Conservation (phyloP, 1,139 yeast genomes). For the Geotrichum aggregatum region DNA sequence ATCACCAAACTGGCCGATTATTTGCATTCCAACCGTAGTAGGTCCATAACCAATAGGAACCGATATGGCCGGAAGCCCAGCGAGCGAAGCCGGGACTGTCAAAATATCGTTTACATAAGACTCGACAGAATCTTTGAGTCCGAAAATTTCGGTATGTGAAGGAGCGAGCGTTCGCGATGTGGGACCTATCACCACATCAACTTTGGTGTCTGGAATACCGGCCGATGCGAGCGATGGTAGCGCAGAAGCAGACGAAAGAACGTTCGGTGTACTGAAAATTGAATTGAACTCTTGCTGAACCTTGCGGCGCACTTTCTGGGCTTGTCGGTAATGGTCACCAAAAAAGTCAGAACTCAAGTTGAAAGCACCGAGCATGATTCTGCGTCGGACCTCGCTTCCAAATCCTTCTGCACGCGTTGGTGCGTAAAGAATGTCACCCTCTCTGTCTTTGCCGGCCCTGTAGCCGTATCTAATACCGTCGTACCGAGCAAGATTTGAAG, state of each 20-base stretch:
- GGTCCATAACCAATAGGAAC: conserved; percentile 51
- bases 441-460: conserved; percentile 43
- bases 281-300: conserved; percentile 63
- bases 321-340: conserved; percentile 75
- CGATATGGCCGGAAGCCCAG: conserved; percentile 82
- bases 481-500: conserved; percentile 82
- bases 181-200: conserved; percentile 73
- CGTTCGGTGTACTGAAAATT: conserved; percentile 54
- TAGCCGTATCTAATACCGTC: conserved; percentile 87
- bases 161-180: conserved; percentile 65
- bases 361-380: conserved; percentile 82
- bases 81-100: conserved; percentile 86
- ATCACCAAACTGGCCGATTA: conserved; percentile 83
- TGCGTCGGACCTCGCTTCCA: conserved; percentile 76
- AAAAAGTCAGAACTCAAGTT: conserved; percentile 70
- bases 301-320: conserved; percentile 60
- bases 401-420: conserved; percentile 62
- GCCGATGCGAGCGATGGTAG: conserved; percentile 16
- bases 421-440: conserved; percentile 45
- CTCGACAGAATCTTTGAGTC: conserved; percentile 46
- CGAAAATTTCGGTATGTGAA: conserved; percentile 44
- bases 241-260: conserved; percentile 32
- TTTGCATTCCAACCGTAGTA: conserved; percentile 60
- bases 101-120: conserved; percentile 76
- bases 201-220: conserved; percentile 32